phyloP scores from a whole-genome alignment of 2,329 filamentous ascomycete species.

The Aciculosporium take region DNA sequence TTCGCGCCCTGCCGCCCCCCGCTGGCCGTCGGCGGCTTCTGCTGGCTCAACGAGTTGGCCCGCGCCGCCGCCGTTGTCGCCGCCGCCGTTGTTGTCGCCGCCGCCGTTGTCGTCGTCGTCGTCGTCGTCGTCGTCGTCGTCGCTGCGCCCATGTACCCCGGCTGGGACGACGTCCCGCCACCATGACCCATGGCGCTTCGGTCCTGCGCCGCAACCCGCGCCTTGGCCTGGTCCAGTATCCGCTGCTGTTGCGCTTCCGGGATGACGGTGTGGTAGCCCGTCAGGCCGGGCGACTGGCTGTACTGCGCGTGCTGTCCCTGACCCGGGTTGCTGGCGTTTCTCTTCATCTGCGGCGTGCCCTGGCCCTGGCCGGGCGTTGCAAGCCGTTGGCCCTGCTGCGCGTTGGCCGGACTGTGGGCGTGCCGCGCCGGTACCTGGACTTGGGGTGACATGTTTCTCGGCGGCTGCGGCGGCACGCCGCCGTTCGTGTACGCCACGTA shows the following conservation, averaged over 20 bases:
- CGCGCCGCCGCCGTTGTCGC: constrained; percentile 19
- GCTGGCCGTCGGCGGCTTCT: constrained; percentile 23
- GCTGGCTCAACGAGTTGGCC: constrained; percentile 21
- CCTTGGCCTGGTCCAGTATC: constrained; percentile 36
- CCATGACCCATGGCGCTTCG: constrained; percentile 26
- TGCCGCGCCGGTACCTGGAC: constrained; percentile 26
- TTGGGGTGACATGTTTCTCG: constrained; percentile 31
- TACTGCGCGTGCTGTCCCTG: constrained; percentile 16
- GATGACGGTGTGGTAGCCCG: constrained; percentile 35
- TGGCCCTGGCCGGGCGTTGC: constrained; percentile 15
- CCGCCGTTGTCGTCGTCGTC: constrained; percentile 19
- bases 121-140: constrained; percentile 18
- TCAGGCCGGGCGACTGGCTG: constrained; percentile 23
- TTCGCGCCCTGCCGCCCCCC: constrained; percentile 18
- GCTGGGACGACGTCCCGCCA: constrained; percentile 32
- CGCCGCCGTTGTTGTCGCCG: constrained; percentile 15
- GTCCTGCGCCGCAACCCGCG: constrained; percentile 30
- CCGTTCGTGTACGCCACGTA: constrained; percentile 30
- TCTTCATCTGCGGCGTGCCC: constrained; percentile 17
- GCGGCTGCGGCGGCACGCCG: constrained; percentile 16
- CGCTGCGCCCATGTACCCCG: constrained; percentile 16
- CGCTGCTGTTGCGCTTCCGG: constrained; percentile 35
- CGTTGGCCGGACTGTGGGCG: constrained; percentile 24
- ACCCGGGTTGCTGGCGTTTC: constrained; percentile 20
- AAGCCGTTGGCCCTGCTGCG: constrained; percentile 19